Evolutionary conservation across 1,284 basidiomycete species (phyloP), one percentile per base, ranked within the genome.

Genomic region (Farysia itapuensis): DNA sequence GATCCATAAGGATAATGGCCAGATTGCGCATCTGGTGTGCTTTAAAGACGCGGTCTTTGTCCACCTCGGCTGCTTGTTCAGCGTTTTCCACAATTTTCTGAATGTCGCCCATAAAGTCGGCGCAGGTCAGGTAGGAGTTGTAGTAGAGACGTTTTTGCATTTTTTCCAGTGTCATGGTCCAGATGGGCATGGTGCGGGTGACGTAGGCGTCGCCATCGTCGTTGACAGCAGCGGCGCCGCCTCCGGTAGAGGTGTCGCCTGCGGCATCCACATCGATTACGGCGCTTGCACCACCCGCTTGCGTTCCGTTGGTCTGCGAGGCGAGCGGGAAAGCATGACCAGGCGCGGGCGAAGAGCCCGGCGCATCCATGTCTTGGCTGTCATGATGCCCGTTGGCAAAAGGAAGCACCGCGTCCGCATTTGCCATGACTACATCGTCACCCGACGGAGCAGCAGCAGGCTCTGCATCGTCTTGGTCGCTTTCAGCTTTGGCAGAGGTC

Each of bases 1-100:
- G 78, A 67, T 89, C 85, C 43, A 95, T 83, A 79, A 91, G 87
- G 50, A 96, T 85, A 72, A 89, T 83, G 0, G 90, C 84, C 34
- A 90, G 85, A 22, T 86, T 92, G 49, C 86, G 83, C 90, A 98
- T 90, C 41, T 91, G 88, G 54, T 90, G 86, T 0, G 95, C 89
- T 64, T 87, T 87, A 77, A 84, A 86, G 29, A 83, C 86, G 87
- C 72, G 68, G 22, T 75, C 94, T 8, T 80, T 77, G 72, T 97
- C 91, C 53, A 85, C 82, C 36, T 84, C 80, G 14, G 64, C 67
- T 0, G 69, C 68, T 45, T 67, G 65, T 34, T 84, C 81, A 0
- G 94, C 88, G 65, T 98, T 98, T 64, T 87, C 84, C 16, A 93
- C 87, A 53, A 98, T 96, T 78, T 88, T 88, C 38, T 82, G 81